Conservation (phyloP, 1,139 yeast genomes). For the Scheffersomyces segobiensis region DNA sequence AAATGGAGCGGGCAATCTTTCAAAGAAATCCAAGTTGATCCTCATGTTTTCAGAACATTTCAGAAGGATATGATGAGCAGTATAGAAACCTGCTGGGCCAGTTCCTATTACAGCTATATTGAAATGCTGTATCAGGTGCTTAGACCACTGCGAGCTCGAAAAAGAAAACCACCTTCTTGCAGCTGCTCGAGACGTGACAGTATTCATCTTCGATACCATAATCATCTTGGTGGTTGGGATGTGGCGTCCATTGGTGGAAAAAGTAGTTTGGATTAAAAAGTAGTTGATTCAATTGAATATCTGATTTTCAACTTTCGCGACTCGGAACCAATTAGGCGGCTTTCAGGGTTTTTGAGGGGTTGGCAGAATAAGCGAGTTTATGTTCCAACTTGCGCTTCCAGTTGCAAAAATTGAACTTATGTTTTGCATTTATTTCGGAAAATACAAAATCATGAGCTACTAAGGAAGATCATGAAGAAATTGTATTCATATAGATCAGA, state of each 20-base stretch:
- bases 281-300: neutral
- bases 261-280: neutral
- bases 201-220: neutral
- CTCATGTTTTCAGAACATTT: slow-evolving; percentile 32
- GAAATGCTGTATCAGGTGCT: neutral
- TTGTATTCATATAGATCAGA: no score
- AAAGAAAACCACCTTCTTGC: neutral
- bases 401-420: neutral
- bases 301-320: neutral
- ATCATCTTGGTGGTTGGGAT: neutral
- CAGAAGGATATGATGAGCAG: slow-evolving; percentile 73
- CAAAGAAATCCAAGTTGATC: slow-evolving; percentile 65
- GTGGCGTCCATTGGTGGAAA: neutral
- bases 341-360: neutral
- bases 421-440: no score
- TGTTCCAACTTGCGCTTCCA: neutral
- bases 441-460: no score
- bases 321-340: neutral
- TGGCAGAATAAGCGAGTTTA: neutral
- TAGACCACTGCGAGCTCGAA: neutral
- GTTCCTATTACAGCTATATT: slow-evolving; percentile 80
- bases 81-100: slow-evolving; percentile 96
- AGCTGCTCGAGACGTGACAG: neutral
- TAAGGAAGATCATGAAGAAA: no score
- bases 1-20: slow-evolving; percentile 83